phyloP scores from a whole-genome alignment of 306 rosid species.

The Quercus robur region DNA sequence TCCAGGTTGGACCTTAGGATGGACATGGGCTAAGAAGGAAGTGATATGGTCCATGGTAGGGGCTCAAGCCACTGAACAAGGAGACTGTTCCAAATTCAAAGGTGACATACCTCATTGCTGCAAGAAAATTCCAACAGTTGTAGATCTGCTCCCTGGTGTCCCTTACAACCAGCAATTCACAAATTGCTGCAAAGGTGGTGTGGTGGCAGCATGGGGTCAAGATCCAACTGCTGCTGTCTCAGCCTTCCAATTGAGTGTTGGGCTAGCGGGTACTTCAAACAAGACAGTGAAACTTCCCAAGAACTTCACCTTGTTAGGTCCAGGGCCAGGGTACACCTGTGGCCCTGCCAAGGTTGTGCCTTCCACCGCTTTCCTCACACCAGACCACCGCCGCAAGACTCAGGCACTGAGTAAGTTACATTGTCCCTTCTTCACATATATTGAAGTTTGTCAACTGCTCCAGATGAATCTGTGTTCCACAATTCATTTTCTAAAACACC shows the following conservation, averaged over 20 bases:
- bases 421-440: not conserved
- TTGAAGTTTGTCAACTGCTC: not conserved
- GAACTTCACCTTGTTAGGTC: conserved; percentile 86
- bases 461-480: not conserved
- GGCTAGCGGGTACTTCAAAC: conserved; percentile 78
- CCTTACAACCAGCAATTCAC: conserved; percentile 90
- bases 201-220: conserved; percentile 89
- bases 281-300: conserved; percentile 80
- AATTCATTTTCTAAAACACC: no score
- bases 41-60: conserved; percentile 84
- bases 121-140: conserved; percentile 75
- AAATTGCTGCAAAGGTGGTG: conserved; percentile 96
- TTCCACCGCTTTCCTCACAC: conserved; percentile 61
- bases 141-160: conserved; percentile 89
- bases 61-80: conserved; percentile 90
- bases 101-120: conserved; percentile 85
- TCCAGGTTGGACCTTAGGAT: conserved; percentile 90
- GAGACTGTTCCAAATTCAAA: conserved; percentile 89
- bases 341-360: conserved; percentile 91
- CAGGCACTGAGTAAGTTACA: conserved; percentile 75
- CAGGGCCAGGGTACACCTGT: conserved; percentile 91
- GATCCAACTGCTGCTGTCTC: conserved; percentile 79
- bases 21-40: conserved; percentile 94
- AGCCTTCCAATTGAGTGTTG: conserved; percentile 81
- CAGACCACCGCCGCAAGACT: conserved; percentile 82